Conservation (phyloP, 495 filamentous ascomycete genomes). For the Neurospora sp. region DNA sequence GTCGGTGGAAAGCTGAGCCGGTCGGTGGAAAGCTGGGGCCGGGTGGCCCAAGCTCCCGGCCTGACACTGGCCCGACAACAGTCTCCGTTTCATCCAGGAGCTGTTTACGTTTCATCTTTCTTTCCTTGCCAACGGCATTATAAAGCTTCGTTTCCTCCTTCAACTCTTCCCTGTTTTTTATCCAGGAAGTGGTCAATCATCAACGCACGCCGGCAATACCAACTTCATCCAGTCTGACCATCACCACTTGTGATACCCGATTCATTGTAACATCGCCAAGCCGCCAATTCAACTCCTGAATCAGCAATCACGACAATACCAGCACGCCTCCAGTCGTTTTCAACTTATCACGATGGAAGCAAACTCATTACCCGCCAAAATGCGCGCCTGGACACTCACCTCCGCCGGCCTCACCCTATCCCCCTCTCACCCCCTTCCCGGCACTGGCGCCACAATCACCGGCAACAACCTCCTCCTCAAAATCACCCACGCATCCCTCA, state of each 20-base stretch:
- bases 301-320: no score
- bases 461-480: conserved; percentile 25
- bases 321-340: no score
- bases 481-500: conserved; percentile 30
- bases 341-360: no score
- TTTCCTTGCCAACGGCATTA: not conserved
- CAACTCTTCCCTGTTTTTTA: not conserved
- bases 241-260: not conserved
- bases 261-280: not conserved
- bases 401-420: not conserved
- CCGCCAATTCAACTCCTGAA: not conserved
- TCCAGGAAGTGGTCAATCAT: no score
- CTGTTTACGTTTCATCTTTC: not conserved
- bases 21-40: not conserved
- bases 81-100: not conserved
- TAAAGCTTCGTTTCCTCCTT: not conserved
- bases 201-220: not conserved
- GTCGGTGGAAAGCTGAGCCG: no score
- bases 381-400: not conserved
- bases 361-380: not conserved
- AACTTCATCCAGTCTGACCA: not conserved
- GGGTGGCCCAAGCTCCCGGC: not conserved
- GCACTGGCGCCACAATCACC: not conserved
- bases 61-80: not conserved
- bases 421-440: not conserved